phyloP scores from a whole-genome alignment of 306 rosid genomes.

The Rubus parviflorus region DNA sequence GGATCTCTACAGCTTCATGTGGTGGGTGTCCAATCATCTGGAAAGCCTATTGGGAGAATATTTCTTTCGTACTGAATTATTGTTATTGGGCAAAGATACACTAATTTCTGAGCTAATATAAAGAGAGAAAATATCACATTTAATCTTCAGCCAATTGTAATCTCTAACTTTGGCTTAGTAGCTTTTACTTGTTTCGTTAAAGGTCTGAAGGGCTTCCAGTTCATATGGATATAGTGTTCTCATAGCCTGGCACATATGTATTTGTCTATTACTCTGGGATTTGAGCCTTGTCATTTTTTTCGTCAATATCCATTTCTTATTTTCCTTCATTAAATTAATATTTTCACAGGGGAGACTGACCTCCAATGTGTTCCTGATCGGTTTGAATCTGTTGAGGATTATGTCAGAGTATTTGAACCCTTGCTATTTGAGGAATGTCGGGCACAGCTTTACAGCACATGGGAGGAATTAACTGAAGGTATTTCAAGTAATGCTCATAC shows the following conservation, averaged over 20 bases:
- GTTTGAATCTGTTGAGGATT: slow-evolving; percentile 94
- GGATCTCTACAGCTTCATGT: slow-evolving; percentile 28
- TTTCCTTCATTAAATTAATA: slow-evolving; percentile 28
- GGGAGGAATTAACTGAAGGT: slow-evolving; percentile 91
- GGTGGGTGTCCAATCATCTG: slow-evolving; percentile 35
- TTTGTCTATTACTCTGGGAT: neutral
- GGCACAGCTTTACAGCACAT: slow-evolving; percentile 93
- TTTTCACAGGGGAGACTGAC: slow-evolving; percentile 76
- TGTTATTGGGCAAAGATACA: slow-evolving; percentile 18
- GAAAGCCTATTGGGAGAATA: slow-evolving; percentile 32
- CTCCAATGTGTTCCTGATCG: slow-evolving; percentile 88
- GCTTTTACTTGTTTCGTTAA: neutral
- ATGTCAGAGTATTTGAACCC: slow-evolving; percentile 89
- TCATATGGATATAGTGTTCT: neutral
- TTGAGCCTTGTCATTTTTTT: slow-evolving; percentile 12
- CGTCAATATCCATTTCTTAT: slow-evolving; percentile 16
- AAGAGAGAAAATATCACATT: neutral
- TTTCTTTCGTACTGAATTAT: slow-evolving; percentile 22
- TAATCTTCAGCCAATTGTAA: slow-evolving; percentile 3
- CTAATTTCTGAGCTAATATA: neutral
- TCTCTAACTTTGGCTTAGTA: neutral
- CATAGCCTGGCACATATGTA: neutral
- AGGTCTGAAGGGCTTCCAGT: neutral
- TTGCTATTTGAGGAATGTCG: slow-evolving; percentile 98
- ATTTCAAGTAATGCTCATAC: slow-evolving; percentile 83